Percentiles rank a stretch among this genome's conserved stretches.
phyloP scores from a whole-genome alignment of 2,329 filamentous ascomycete genomes.

The Aureobasidium sp. region DNA sequence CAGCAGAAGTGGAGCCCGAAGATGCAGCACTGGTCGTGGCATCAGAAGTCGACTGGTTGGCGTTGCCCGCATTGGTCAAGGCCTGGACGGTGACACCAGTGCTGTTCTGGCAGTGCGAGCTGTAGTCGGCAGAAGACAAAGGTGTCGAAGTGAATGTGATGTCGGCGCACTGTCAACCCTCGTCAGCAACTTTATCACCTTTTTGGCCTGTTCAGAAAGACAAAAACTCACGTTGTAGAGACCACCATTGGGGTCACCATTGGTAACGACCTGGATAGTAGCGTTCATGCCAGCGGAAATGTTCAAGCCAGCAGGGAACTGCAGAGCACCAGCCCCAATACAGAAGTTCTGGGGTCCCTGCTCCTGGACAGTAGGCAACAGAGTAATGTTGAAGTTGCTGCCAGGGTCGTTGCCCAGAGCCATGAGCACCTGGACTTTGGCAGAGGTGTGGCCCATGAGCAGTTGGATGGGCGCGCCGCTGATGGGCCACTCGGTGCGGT shows the following conservation, averaged over 20 bases:
- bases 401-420: slow-evolving; percentile 46
- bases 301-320: slow-evolving; percentile 45
- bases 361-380: slow-evolving; percentile 55
- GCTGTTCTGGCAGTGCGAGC: slow-evolving; percentile 51
- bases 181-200: not conserved
- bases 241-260: slow-evolving; percentile 51
- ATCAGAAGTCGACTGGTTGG: slow-evolving; percentile 15
- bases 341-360: slow-evolving; percentile 60
- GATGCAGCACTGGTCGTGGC: slow-evolving; percentile 17
- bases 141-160: slow-evolving; percentile 56
- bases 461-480: slow-evolving; percentile 45
- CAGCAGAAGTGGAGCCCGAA: slow-evolving; percentile 12
- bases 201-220: not conserved
- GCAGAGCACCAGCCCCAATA: slow-evolving; percentile 46
- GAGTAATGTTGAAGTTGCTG: slow-evolving; percentile 61
- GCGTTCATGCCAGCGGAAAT: slow-evolving; percentile 55
- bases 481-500: slow-evolving; percentile 45
- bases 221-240: slow-evolving; percentile 52
- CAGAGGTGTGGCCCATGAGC: slow-evolving; percentile 46
- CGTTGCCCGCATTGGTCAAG: slow-evolving; percentile 32
- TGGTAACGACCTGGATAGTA: slow-evolving; percentile 63
- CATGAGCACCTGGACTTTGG: slow-evolving; percentile 48
- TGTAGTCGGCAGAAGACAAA: slow-evolving; percentile 37
- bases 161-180: slow-evolving; percentile 59
- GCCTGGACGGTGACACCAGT: slow-evolving; percentile 45